A percentile compares a stretch with the other conserved stretches of the same genome.
These are phyloP conservation scores for Heritiera fomes DNA, from an alignment of 345 rosid genomes.

Conservation along the genomic window DNA sequence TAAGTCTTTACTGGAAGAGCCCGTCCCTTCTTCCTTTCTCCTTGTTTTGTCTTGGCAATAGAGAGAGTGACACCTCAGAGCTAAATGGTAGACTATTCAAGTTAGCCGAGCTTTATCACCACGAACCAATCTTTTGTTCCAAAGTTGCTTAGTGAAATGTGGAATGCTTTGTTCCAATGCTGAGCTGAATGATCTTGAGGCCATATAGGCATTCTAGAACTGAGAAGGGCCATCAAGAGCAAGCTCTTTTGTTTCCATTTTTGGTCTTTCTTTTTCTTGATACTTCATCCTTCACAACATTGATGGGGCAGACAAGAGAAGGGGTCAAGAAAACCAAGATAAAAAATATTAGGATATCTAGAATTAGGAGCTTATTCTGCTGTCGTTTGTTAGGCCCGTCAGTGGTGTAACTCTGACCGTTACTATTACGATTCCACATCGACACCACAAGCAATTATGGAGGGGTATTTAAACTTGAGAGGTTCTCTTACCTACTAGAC, in stretches of 20 bases:
- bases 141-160: not conserved
- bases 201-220: not conserved
- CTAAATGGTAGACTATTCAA: not conserved
- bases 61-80: not conserved
- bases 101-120: not conserved
- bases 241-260: not conserved
- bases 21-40: not conserved
- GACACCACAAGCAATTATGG: no score
- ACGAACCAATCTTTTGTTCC: not conserved
- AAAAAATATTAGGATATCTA: not conserved
- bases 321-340: not conserved
- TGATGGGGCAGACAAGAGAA: not conserved
- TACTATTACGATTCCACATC: no score
- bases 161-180: not conserved
- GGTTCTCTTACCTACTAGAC: no score
- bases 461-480: no score
- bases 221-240: not conserved
- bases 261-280: not conserved
- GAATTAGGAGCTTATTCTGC: not conserved
- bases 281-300: not conserved
- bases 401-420: not conserved
- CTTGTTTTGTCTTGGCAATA: not conserved
- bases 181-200: not conserved
- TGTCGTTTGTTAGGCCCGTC: not conserved
- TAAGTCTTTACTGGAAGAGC: not conserved